A percentile compares a stretch with the other conserved stretches of the same genome.
Evolutionary conservation across 2,329 filamentous ascomycete species (phyloP).

Genomic region (Colletotrichum caudatum): DNA sequence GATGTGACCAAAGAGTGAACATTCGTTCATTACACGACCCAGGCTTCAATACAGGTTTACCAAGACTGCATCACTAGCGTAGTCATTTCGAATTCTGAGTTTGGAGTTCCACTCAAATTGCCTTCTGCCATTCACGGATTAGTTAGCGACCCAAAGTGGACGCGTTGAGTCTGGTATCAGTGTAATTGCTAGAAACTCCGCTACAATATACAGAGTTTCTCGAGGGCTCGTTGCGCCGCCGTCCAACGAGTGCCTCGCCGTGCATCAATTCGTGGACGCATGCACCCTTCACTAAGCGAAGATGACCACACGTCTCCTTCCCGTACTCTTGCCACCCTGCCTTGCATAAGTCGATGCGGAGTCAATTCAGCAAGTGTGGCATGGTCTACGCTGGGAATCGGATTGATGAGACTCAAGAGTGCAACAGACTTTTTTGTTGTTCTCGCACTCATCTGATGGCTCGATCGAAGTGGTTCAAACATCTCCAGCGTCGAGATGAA

Average conservation of each 20-base stretch:
- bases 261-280: conserved; percentile 3
- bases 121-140: not conserved
- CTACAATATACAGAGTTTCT: not conserved
- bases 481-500: not conserved
- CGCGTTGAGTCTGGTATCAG: not conserved
- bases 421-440: not conserved
- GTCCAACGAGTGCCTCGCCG: not conserved
- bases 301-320: not conserved
- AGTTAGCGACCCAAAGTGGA: not conserved
- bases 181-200: too few species aligned
- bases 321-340: not conserved
- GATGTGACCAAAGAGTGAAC: not conserved
- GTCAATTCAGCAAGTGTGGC: not conserved
- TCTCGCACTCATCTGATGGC: not conserved
- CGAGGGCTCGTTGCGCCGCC: not conserved
- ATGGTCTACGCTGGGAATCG: not conserved
- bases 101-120: too few species aligned
- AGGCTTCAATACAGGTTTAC: not conserved
- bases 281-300: not conserved
- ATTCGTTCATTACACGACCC: not conserved
- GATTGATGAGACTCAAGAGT: not conserved
- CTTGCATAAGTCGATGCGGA: not conserved
- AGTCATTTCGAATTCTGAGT: not conserved
- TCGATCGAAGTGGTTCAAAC: not conserved
- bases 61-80: not conserved